Evolutionary conservation across 257 asterid genomes (phyloP), one percentile per base, ranked within the genome.

Genomic region (Nicotiana otophora): DNA sequence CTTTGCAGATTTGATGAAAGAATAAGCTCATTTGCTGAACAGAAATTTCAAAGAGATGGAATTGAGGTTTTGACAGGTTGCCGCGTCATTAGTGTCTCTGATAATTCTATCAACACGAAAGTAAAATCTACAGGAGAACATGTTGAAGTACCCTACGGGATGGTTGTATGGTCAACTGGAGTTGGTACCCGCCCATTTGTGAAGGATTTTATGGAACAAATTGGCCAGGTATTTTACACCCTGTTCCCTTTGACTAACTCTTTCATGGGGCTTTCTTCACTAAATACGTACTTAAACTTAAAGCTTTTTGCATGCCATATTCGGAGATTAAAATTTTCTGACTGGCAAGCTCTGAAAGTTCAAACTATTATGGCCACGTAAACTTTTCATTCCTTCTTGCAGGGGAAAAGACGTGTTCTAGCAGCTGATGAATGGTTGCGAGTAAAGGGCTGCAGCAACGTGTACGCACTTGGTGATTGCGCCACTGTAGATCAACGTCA

Each of bases 131-230:
- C 89, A 67, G 99, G 98, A 80, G 86, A 81, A 72, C 81, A 90
- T 20, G 84, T 93, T 82, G 86, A 92, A 33, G 89, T 90, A 88
- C 97, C 99, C 5, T 96, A 96, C 84, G 99, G 99, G 60, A 93
- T 93, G 98, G 93, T 89, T 88, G 98, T 95, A 60, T 95, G 99
- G 99, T 92, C 99, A 65, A 95, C 98, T 81, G 99, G 99, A 64
- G 90, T 96, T 65, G 99, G 99, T 75, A 93, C 97, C 81, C 97
- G 98, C 48, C 98, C 97, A 61, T 95, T 96, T 79, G 89, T 96
- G 72, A 85, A 86, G 88, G 96, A 94, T 80, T 94, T 94, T 61
- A 96, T 96, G 99, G 91, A 86, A 85, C 92, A 90, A 84, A 89
- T 96, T 91, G 99, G 98, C 80, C 99, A 94, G 97, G 99, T 94